Conservation (phyloP, 2,329 filamentous ascomycete genomes). For the Pseudogymnoascus sp. region DNA sequence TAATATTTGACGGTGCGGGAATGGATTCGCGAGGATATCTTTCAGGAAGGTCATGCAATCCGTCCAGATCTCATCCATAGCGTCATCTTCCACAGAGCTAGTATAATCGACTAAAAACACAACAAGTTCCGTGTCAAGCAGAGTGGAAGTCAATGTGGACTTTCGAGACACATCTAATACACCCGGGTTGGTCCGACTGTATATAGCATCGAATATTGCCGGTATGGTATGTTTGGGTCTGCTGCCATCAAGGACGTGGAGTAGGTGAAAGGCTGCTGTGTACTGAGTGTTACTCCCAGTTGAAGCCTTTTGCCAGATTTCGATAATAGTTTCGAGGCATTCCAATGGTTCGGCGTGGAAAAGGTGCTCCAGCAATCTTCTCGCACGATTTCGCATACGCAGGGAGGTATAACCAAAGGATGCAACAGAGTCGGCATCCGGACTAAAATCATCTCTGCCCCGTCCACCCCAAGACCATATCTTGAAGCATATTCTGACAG, state of each 20-base stretch:
- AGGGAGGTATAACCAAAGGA: constrained; percentile 89
- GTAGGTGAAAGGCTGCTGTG: constrained; percentile 69
- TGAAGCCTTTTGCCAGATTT: constrained; percentile 62
- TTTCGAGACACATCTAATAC: constrained; percentile 73
- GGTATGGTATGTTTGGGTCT: constrained; percentile 87
- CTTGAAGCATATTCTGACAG: constrained; percentile 80
- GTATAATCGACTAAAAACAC: constrained; percentile 88
- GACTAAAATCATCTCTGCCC: constrained; percentile 47
- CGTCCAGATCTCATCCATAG: constrained; percentile 96
- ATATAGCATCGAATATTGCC: constrained; percentile 91
- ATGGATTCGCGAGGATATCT: constrained; percentile 85
- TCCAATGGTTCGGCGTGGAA: constrained; percentile 89
- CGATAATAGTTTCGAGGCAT: constrained; percentile 83
- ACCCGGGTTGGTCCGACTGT: constrained; percentile 80
- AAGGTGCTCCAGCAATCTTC: constrained; percentile 83
- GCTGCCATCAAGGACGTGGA: constrained; percentile 86
- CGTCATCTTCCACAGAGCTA: constrained; percentile 84
- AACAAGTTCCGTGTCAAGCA: constrained; percentile 77
- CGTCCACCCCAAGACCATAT: constrained; percentile 92
- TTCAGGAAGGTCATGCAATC: constrained; percentile 88
- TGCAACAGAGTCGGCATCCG: constrained; percentile 62
- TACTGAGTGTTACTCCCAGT: constrained; percentile 43
- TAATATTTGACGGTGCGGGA: constrained; percentile 86
- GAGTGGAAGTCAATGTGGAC: constrained; percentile 78
- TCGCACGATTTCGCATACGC: constrained; percentile 81